Percentiles rank a stretch among this genome's conserved stretches.
phyloP scores from a whole-genome alignment of 495 filamentous ascomycete species.

The Penicillium daleae region DNA sequence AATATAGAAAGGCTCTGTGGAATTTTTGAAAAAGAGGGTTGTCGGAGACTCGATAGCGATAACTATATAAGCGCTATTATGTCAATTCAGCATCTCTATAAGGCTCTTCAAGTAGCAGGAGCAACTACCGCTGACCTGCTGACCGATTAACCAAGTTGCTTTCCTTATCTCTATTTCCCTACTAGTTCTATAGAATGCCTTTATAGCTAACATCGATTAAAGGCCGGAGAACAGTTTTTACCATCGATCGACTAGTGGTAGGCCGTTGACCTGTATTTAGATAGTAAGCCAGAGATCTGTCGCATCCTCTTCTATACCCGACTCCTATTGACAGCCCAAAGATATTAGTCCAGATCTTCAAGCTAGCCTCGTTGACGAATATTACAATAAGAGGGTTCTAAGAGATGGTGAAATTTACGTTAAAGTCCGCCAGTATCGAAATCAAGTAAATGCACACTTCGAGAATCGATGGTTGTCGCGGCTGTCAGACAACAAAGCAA shows the following conservation, averaged over 20 bases:
- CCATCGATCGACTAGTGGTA: slow-evolving; percentile 36
- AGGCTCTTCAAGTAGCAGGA: slow-evolving; percentile 9
- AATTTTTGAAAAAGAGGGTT: slow-evolving; percentile 32
- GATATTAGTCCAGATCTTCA: slow-evolving; percentile 19
- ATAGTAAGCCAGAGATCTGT: slow-evolving; percentile 1
- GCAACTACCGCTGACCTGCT: slow-evolving; percentile 12
- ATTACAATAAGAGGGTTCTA: slow-evolving; percentile 37
- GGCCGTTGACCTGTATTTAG: slow-evolving; percentile 44
- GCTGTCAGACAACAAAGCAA: slow-evolving; percentile 27
- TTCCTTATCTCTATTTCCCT: slow-evolving; percentile 16
- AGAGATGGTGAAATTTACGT: slow-evolving; percentile 45
- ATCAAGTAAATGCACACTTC: slow-evolving; percentile 28
- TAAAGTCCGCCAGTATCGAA: slow-evolving; percentile 43
- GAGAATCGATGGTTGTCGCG: slow-evolving; percentile 28
- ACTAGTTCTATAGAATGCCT: slow-evolving; percentile 31
- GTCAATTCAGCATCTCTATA: slow-evolving; percentile 24
- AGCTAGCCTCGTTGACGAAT: slow-evolving; percentile 36
- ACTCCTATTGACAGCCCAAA: slow-evolving; percentile 15
- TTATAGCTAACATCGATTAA: slow-evolving; percentile 39
- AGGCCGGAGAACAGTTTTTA: slow-evolving; percentile 32
- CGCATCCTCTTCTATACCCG: background rate
- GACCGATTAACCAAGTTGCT: slow-evolving; percentile 10
- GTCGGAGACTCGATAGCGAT: slow-evolving; percentile 23
- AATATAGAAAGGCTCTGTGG: slow-evolving; percentile 31
- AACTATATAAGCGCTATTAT: slow-evolving; percentile 35